These are phyloP conservation scores for Sutorius australiensis DNA, from an alignment of 768 basidiomycete genomes.

Conservation along the genomic window DNA sequence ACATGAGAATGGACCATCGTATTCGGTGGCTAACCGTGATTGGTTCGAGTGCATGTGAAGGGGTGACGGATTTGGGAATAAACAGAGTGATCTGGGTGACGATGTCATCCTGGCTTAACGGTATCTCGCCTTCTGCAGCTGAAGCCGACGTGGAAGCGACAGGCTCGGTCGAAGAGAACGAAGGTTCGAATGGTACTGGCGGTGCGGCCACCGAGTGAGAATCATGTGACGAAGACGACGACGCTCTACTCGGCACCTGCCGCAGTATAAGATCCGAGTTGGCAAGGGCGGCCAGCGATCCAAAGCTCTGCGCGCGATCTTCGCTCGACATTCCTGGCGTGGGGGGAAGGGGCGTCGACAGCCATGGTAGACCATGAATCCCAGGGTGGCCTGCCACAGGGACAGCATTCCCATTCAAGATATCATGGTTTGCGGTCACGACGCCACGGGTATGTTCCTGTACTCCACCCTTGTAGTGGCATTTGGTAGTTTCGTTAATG, in stretches of 20 bases:
- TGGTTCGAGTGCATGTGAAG: conserved; percentile 73
- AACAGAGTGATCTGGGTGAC: conserved; percentile 57
- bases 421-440: conserved; percentile 62
- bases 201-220: neutral
- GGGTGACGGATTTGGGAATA: conserved; percentile 59
- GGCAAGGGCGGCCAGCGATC: conserved; percentile 7
- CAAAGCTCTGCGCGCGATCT: conserved; percentile 12
- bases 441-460: conserved; percentile 64
- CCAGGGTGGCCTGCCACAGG: conserved; percentile 13
- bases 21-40: conserved; percentile 75
- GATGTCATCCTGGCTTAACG: conserved; percentile 42
- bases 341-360: conserved; percentile 1
- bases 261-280: conserved; percentile 12
- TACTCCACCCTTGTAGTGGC: conserved; percentile 48
- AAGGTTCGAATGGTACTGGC: neutral
- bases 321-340: conserved; percentile 17
- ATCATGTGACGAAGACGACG: conserved; percentile 17
- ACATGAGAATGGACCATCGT: conserved; percentile 73
- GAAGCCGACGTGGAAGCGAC: conserved; percentile 6
- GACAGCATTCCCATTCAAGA: conserved; percentile 55
- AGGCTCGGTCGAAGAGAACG: conserved; percentile 5
- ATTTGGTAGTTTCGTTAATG: conserved; percentile 71
- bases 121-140: conserved; percentile 16
- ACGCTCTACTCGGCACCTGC: conserved; percentile 13
- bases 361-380: neutral